Conservation (phyloP, 495 filamentous ascomycete genomes). For the Tirmania nivea region DNA sequence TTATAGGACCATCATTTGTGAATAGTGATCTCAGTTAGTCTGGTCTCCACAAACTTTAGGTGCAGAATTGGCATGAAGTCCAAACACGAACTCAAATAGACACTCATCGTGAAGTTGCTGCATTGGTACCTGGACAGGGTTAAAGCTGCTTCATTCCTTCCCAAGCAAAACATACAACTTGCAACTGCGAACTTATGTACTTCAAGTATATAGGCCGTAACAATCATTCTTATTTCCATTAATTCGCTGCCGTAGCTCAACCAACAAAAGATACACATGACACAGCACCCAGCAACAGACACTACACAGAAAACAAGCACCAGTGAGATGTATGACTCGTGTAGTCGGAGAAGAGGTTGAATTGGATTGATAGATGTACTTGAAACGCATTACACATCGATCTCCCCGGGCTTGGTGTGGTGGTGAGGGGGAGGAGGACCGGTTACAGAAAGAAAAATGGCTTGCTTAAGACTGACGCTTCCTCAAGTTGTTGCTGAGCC, state of each 20-base stretch:
- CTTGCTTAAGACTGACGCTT: neutral
- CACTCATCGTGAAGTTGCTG: too few species aligned
- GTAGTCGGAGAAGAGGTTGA: neutral
- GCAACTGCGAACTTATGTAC: too few species aligned
- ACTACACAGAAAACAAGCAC: neutral
- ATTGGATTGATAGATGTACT: neutral
- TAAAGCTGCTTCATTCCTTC: too few species aligned
- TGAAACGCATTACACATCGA: neutral
- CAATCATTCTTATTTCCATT: neutral
- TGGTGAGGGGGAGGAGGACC: slow-evolving; percentile 16
- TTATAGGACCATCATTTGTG: too few species aligned
- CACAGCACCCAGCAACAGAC: neutral
- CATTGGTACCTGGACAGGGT: too few species aligned
- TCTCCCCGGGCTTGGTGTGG: neutral
- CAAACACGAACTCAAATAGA: too few species aligned
- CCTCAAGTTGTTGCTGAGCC: slow-evolving; percentile 86
- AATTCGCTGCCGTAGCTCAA: neutral
- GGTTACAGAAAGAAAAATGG: neutral
- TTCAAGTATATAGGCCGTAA: too few species aligned
- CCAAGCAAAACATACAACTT: too few species aligned
- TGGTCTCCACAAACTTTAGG: too few species aligned
- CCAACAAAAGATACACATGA: neutral
- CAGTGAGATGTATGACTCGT: neutral
- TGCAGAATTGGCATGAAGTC: too few species aligned
- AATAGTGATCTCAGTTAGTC: too few species aligned